These are phyloP conservation scores for Termitomyces sp. DNA, from an alignment of 768 basidiomycete genomes.

Conservation along the genomic window DNA sequence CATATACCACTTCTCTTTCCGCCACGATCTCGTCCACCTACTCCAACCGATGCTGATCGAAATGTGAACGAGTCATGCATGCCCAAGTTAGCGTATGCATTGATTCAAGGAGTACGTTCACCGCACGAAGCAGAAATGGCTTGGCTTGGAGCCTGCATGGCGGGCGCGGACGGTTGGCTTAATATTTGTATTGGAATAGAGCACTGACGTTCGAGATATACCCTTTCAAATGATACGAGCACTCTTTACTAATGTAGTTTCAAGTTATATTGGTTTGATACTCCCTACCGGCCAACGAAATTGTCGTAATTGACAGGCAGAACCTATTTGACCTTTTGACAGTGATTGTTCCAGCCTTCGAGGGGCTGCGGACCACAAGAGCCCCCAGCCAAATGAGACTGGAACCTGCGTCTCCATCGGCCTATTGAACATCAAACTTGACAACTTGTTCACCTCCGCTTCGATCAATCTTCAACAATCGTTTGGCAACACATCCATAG, in stretches of 20 bases:
- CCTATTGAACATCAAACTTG: conserved; percentile 54
- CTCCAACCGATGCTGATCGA: conserved; percentile 38
- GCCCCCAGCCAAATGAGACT: no score
- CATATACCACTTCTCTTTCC: conserved; percentile 83
- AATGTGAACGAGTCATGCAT: conserved; percentile 30
- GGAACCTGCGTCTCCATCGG: no score
- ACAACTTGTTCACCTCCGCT: conserved; percentile 74
- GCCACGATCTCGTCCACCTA: conserved; percentile 39
- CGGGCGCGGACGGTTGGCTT: conserved; percentile 95
- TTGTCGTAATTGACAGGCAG: neutral
- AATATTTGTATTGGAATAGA: conserved; percentile 76
- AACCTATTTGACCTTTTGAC: no score
- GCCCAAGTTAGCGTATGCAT: conserved; percentile 63
- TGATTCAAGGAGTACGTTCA: conserved; percentile 81
- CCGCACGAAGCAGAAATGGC: conserved; percentile 89
- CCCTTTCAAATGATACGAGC: neutral
- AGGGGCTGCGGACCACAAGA: neutral
- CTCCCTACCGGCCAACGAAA: neutral
- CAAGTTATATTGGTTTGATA: neutral
- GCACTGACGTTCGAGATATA: conserved; percentile 1
- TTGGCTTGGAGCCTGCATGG: conserved; percentile 90
- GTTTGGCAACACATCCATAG: conserved; percentile 80
- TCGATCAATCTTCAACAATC: conserved; percentile 73
- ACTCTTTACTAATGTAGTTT: neutral
- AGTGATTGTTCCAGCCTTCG: neutral